A percentile compares a stretch with the other conserved stretches of the same genome.
Evolutionary conservation across 192 early-diverging fungal species (phyloP).

Genomic region (Coemansia sp.): DNA sequence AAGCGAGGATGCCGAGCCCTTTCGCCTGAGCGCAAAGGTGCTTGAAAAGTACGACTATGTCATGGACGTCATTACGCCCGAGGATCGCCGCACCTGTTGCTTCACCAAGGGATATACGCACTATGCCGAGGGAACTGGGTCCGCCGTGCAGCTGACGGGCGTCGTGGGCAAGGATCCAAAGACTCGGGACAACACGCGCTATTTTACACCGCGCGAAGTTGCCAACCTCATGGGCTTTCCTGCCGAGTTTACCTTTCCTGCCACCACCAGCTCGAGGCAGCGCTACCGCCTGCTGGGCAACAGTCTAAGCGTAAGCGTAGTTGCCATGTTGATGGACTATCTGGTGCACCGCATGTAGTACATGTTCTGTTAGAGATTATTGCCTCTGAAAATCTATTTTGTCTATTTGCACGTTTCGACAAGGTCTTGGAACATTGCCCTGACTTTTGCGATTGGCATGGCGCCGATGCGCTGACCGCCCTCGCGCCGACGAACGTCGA

Average conservation of each 20-base stretch:
- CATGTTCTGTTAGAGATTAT: neutral
- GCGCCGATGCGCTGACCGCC: constrained; percentile 58
- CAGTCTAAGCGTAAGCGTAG: constrained; percentile 81
- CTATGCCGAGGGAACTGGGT: constrained; percentile 50
- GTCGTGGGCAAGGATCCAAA: constrained; percentile 27
- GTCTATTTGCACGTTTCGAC: constrained; percentile 47
- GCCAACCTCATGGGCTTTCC: constrained; percentile 81
- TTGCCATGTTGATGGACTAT: constrained; percentile 71
- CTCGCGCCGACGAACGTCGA: constrained; percentile 70
- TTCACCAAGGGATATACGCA: constrained; percentile 83
- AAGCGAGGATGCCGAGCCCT: constrained; percentile 1
- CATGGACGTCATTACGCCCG: constrained; percentile 65
- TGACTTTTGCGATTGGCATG: constrained; percentile 60
- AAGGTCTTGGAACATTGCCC: constrained; percentile 57
- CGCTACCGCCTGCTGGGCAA: constrained; percentile 87
- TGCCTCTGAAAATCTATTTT: neutral
- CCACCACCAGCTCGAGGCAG: constrained; percentile 64
- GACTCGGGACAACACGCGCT: constrained; percentile 42
- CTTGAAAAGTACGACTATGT: constrained; percentile 46
- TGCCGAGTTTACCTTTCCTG: constrained; percentile 69
- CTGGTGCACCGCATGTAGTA: constrained; percentile 53
- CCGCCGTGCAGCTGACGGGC: constrained; percentile 22
- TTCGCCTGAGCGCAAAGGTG: constrained; percentile 24
- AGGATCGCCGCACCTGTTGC: constrained; percentile 65
- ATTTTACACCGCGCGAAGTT: constrained; percentile 63